Base-by-base conservation (phyloP, 257 asterid species). In the Thymus quinquecostatus region DNA sequence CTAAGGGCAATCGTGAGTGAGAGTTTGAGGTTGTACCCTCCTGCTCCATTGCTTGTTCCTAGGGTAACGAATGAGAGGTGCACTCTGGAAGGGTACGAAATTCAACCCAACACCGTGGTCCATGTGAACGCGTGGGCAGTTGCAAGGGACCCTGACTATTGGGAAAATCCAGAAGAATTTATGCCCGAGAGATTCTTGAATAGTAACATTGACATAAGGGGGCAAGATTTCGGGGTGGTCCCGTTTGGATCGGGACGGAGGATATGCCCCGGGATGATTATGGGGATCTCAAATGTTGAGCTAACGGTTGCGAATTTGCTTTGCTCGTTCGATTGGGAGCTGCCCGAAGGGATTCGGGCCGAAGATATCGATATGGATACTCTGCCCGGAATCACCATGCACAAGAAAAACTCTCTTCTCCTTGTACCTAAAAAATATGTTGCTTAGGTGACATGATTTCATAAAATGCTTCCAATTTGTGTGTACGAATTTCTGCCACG, bases 211-310 rank as follows among this genome's bases (percentile, higher is more conserved):
- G 47, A 60, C 47, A 6, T 60, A 2, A 34, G 0, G 2, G 65
- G 65, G 6, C 65, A 34, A 6, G 65, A 60, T n/a, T 60, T 34
- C 8, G 65, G 28, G 10, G 2, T n/a, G 10, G 2, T 60, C 6
- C 65, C 65, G 0, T 60, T 60, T 7, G 65, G 65, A 13, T 60
- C 65, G 30, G 65, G 65, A 1, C 65, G 48, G 7, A 60, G 65
- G 36, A 60, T 60, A 0, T 60, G 65, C 30, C 65, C 65, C 32
- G 65, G 65, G 11, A 60, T 60, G 4, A 2, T 1, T 2, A 60
- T 60, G 65, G 65, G 65, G 8, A 29, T 60, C 0, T 29, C 48
- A 13, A 60, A 13, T 13, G 65, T 60, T 30, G 65, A 60, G 65
- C 65, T 60, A 2, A 8, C 48, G 36, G 2, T n/a, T 34, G 65